Evolutionary conservation across 176 grass and related monocot species (phyloP).

Genomic region (Thalia dealbata): DNA sequence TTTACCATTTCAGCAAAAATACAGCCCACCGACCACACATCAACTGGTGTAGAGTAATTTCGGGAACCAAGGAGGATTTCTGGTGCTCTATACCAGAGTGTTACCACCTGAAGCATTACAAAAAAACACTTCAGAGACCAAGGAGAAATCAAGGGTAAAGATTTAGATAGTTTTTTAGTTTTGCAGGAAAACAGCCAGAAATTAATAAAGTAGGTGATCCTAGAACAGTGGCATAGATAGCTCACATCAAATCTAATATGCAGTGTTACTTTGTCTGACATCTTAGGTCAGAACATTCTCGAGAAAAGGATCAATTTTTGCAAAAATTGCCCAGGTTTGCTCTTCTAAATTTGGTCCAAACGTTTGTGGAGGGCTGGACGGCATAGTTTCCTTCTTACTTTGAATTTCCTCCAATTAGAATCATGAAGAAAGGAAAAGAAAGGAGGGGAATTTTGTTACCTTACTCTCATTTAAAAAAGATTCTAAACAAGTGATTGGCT

Average conservation of each 20-base stretch:
- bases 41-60: conserved; percentile 85
- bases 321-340: background rate
- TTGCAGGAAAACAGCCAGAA: background rate
- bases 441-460: too few species aligned
- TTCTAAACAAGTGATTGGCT: background rate
- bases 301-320: background rate
- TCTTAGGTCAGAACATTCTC: background rate
- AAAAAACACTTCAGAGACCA: background rate
- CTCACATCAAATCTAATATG: background rate
- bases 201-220: background rate
- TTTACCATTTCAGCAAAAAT: conserved; percentile 98
- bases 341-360: background rate
- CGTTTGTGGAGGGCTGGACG: too few species aligned
- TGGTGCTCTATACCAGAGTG: conserved; percentile 87
- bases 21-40: conserved; percentile 92
- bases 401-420: too few species aligned
- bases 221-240: background rate
- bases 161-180: background rate
- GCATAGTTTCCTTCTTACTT: too few species aligned
- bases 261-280: background rate
- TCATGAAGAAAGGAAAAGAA: too few species aligned
- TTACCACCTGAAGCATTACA: conserved; percentile 57
- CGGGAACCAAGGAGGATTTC: conserved; percentile 83
- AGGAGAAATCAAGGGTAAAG: background rate
- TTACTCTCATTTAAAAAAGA: background rate